Base-by-base conservation (phyloP, 208 protist species). In the Leishmania lainsoni region DNA sequence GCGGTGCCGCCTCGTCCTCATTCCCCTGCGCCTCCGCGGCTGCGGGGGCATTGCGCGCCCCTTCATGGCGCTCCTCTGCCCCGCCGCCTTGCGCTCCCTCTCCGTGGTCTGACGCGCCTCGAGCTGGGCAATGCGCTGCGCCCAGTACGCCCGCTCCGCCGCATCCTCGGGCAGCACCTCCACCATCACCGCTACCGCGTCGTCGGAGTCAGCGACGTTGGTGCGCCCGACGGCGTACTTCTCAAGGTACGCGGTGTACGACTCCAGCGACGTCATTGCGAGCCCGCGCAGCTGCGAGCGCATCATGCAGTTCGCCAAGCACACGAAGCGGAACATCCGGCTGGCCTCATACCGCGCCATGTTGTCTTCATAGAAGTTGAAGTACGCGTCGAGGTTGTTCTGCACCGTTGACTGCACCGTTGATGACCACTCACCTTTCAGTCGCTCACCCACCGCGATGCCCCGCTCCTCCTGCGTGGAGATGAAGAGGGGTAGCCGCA, bases 281-380 rank as follows among this genome's bases (percentile, higher is more conserved):
- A 98, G 78, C 49, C 84, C 89, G 20, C 97, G 93, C 79, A 99
- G 86, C 84, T 98, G 95, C 5, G 90, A 91, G 58, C 77, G 88
- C 94, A 99, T 98, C 89, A 98, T 97, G 35, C 91, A 81, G 79
- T 98, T 99, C 42, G 98, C 94, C 54, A 98, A 84, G 58, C 81
- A 81, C n/a, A 98, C 91, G 81, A 98, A 98, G 77, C 96, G 90
- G 68, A 86, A 89, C 95, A 98, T 98, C 81, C 94, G 90, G 75
- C 93, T 96, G 35, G 79, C 83, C 16, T 70, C 72, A 80, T 97
- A 99, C 54, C 94, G 88, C 74, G 93, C 93, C 70, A 95, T 90
- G 81, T 93, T 92, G 79, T 99, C 95, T 76, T 98, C 95, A 83
- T 98, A 99, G 68, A 99, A 99, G 84, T 98, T 98, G 84, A 98